A percentile compares a stretch with the other conserved stretches of the same genome.
Evolutionary conservation across 2,329 filamentous ascomycete genomes (phyloP).

Genomic region (Alternaria sp.): DNA sequence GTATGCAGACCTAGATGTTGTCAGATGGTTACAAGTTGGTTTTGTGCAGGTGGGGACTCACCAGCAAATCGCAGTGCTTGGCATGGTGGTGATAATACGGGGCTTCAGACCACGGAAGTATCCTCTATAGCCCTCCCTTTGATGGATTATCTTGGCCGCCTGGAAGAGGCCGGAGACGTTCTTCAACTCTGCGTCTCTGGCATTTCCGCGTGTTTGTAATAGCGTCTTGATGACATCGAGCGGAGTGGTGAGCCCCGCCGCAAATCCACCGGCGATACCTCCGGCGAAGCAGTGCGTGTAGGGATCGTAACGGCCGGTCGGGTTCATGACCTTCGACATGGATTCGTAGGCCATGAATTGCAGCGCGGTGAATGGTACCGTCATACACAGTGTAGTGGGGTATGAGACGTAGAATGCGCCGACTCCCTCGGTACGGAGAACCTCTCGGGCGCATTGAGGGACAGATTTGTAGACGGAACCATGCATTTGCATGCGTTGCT

Average conservation of each 20-base stretch:
- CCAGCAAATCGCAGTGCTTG: conserved; percentile 99
- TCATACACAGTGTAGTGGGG: conserved; percentile 97
- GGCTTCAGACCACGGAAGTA: conserved; percentile 95
- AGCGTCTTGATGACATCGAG: conserved; percentile 99
- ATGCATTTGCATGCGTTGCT: conserved; percentile 98
- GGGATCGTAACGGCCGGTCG: conserved; percentile 84
- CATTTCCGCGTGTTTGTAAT: conserved; percentile 88
- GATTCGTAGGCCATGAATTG: conserved; percentile 99
- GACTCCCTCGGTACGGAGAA: conserved; percentile 87
- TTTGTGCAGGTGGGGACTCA: conserved; percentile 53
- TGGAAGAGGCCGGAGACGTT: conserved; percentile 83
- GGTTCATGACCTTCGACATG: conserved; percentile 92
- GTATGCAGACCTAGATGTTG: conserved; percentile 65
- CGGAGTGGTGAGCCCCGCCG: conserved; percentile 91
- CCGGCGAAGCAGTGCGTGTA: conserved; percentile 93
- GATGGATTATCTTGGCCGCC: conserved; percentile 81
- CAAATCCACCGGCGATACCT: conserved; percentile 90
- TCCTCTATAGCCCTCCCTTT: conserved; percentile 81
- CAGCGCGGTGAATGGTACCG: conserved; percentile 94
- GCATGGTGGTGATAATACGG: conserved; percentile 94
- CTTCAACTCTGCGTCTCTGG: conserved; percentile 79
- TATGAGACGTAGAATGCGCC: conserved; percentile 98
- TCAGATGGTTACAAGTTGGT: conserved; percentile 16
- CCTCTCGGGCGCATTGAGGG: conserved; percentile 82
- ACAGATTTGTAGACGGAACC: conserved; percentile 92